Base-by-base conservation (phyloP, 2,329 filamentous ascomycete species). In the Fusarium goolgardi region DNA sequence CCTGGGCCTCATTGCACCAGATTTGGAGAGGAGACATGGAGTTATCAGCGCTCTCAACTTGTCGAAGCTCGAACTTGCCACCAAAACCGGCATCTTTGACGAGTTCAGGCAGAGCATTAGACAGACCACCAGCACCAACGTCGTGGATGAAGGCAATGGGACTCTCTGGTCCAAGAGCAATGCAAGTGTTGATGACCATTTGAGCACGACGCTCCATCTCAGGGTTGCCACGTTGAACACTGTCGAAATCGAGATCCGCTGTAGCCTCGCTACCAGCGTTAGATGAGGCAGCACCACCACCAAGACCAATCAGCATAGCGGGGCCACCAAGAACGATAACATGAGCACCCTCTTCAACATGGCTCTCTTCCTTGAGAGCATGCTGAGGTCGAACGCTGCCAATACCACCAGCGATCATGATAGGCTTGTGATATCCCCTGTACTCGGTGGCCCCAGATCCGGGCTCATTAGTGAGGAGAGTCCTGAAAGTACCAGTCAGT, bases 91-190 rank as follows among this genome's bases (percentile, higher is more conserved):
- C 94, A 78, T 99, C 96, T 73, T 96, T 92, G 41, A 97, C 94
- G 47, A 97, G 84, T 77, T 97, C 70, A 40, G 71, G 94, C 18
- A 97, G 84, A 34, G 94, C 94, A 69, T 88, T 88, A 13, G 84
- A 85, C 21, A 86, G 82, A 62, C 96, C 96, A 74, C 96, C 96
- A 51, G 96, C 96, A 65, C 96, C 96, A 45, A 99, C 96, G 76
- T 99, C 96, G 78, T 99, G 96, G 68, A 99, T 98, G 81, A 98
- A 95, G 57, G 93, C 91, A 71, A 99, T 98, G 0, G 96, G 96
- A 76, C 91, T 98, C 67, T 93, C 84, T 6, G 89, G 83, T 18
- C 94, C 95, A 73, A 98, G 86, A 5, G 93, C 90, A 29, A 92
- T 89, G 78, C 96, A 99, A 6, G 93, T 90, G 79, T 98, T 96